Percentiles rank a stretch among this genome's conserved stretches.
Evolutionary conservation across 176 grass and related monocot species (phyloP).

Genomic region (Aechmea fasciata): DNA sequence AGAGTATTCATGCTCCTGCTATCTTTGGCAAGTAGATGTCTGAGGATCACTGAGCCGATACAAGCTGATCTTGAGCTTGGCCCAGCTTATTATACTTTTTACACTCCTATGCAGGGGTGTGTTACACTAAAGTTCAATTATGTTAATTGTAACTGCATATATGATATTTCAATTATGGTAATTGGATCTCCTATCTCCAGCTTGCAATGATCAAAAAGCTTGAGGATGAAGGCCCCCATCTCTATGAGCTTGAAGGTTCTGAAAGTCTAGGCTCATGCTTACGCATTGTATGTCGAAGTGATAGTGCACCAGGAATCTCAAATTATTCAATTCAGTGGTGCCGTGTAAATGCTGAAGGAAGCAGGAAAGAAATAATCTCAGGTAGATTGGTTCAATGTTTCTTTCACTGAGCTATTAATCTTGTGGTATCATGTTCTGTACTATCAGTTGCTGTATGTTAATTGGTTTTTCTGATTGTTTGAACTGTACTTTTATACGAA

Average conservation of each 20-base stretch:
- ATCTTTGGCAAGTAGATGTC: not conserved
- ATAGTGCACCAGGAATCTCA: conserved; percentile 40
- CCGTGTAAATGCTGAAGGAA: conserved; percentile 48
- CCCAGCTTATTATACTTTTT: too few relatives aligned
- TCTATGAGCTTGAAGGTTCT: conserved; percentile 73
- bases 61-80: too few relatives aligned
- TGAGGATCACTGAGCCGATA: not conserved
- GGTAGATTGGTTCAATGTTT: conserved; percentile 27
- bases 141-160: not conserved
- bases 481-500: not conserved
- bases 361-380: conserved; percentile 47
- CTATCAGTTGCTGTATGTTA: not conserved
- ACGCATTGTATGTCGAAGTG: conserved; percentile 50
- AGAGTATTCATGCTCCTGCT: not conserved
- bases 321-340: conserved; percentile 71
- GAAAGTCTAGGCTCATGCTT: conserved; percentile 69
- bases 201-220: conserved; percentile 72
- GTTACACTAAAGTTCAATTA: not conserved
- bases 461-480: conserved; percentile 10
- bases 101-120: too few relatives aligned
- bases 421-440: conserved; percentile 6
- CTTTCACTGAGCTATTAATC: not conserved
- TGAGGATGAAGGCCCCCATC: conserved; percentile 52
- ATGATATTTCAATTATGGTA: too few relatives aligned
- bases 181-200: conserved; percentile 29